A percentile compares a stretch with the other conserved stretches of the same genome.
Evolutionary conservation across 1,139 yeast genomes (phyloP).

Genomic region (Yamadazyma diospyri): DNA sequence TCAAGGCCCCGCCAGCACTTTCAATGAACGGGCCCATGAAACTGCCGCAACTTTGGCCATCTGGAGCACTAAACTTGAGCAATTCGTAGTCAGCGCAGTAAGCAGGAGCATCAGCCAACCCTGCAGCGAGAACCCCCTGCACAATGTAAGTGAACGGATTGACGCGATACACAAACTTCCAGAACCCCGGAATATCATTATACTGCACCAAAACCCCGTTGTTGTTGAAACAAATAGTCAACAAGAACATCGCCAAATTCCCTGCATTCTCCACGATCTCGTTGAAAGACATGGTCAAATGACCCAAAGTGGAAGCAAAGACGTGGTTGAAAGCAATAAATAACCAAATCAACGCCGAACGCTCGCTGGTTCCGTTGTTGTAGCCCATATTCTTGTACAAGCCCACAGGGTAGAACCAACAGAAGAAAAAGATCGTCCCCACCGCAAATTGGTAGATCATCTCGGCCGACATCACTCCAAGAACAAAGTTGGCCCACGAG

Average conservation of each 20-base stretch:
- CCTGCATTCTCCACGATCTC: constrained; percentile 76
- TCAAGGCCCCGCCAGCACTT: constrained; percentile 49
- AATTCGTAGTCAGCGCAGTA: constrained; percentile 27
- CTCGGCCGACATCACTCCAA: constrained; percentile 34
- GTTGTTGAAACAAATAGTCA: constrained; percentile 62
- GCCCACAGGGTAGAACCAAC: constrained; percentile 43
- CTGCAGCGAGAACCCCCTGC: constrained; percentile 36
- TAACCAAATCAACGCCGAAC: constrained; percentile 73
- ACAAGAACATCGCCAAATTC: constrained; percentile 57
- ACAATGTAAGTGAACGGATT: constrained; percentile 67
- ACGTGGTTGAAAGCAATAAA: constrained; percentile 52
- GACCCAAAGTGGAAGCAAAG: constrained; percentile 64
- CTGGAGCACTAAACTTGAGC: constrained; percentile 26
- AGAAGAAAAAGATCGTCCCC: constrained; percentile 35
- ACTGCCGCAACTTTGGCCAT: constrained; percentile 53
- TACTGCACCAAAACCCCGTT: constrained; percentile 79
- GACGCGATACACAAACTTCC: constrained; percentile 59
- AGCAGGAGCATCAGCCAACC: constrained; percentile 24
- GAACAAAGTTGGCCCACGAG: constrained; percentile 45
- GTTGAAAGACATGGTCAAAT: constrained; percentile 56
- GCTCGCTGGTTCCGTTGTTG: constrained; percentile 23
- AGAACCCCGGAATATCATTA: constrained; percentile 43
- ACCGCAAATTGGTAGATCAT: constrained; percentile 31
- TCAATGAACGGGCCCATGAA: constrained; percentile 46
- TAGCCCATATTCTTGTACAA: constrained; percentile 32